These are phyloP conservation scores for Mucuna pruriens DNA, from an alignment of 306 rosid species.

Conservation along the genomic window DNA sequence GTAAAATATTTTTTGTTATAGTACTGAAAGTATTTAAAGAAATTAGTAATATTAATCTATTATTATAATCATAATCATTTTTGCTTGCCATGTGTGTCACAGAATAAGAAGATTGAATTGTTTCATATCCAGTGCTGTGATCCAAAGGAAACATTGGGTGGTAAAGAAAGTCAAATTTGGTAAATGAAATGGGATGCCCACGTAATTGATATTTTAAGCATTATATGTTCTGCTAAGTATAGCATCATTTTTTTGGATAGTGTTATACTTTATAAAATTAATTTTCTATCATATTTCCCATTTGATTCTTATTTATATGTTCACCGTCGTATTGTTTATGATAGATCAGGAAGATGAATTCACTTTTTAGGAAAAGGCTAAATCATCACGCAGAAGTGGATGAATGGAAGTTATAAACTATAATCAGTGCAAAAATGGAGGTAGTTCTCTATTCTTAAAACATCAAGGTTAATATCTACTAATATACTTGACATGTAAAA, in stretches of 20 bases:
- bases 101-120: neutral
- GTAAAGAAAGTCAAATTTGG: neutral
- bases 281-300: neutral
- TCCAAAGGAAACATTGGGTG: slow-evolving; percentile 16
- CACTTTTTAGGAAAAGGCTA: neutral
- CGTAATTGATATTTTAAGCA: neutral
- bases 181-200: neutral
- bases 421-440: slow-evolving; percentile 4
- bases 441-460: slow-evolving; percentile 14
- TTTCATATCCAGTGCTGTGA: neutral
- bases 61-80: neutral
- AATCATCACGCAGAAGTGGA: slow-evolving; percentile 16
- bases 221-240: neutral
- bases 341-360: slow-evolving; percentile 3
- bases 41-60: neutral
- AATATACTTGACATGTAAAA: neutral
- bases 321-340: slow-evolving; percentile 6
- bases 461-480: neutral
- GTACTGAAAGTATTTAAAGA: neutral
- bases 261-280: neutral
- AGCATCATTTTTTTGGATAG: neutral
- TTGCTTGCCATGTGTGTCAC: slow-evolving; percentile 5
- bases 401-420: slow-evolving; percentile 3
- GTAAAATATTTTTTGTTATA: neutral
- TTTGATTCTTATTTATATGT: neutral